Evolutionary conservation across 805 yeast genomes (phyloP), one percentile per base, ranked within the genome.

Genomic region (Saccharomycopsis guyanensis): DNA sequence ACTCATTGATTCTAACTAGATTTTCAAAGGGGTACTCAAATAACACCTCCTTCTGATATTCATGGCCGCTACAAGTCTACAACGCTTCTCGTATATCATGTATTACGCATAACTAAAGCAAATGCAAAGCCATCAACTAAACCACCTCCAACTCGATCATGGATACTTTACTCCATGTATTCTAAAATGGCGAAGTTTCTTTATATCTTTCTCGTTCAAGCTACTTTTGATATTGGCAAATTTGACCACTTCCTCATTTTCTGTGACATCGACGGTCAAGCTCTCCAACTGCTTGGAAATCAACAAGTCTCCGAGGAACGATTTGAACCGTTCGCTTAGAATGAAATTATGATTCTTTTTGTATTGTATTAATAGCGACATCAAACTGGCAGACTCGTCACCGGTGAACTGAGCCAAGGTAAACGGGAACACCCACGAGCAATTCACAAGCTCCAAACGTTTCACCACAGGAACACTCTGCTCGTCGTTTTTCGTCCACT

Each of bases 361-460:
- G 23, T 46, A 49, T 3, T 25, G 29, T 25, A n/a, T 10, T 15
- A 42, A 15, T 20, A 27, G 31, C 20, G 20, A 33, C 19, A 8
- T 15, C 6, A 10, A 10, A 15, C 8, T 33, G 20, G 37, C 18
- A 15, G 20, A 18, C 5, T 15, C 18, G 13, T 23, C n/a, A 4
- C 8, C 5, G 10, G 24, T 16, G n/a, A 50, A 50, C 16, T 46
- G 39, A 12, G 16, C 12, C 13, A 46, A 40, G 7, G 29, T 20
- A n/a, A 47, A 43, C 7, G 53, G 53, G 33, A 33, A 50, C 6
- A 19, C 42, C 53, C 53, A 50, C 4, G 50, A 50, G 31, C 53
- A 50, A 32, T 50, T 41, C n/a, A 46, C 24, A 25, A 50, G 33
- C n/a, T 27, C 25, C 18, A 50, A 29, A n/a, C 38, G 37, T n/a